phyloP scores from a whole-genome alignment of 352 stramenopile genomes.

The Saprolegnia parasitica region DNA sequence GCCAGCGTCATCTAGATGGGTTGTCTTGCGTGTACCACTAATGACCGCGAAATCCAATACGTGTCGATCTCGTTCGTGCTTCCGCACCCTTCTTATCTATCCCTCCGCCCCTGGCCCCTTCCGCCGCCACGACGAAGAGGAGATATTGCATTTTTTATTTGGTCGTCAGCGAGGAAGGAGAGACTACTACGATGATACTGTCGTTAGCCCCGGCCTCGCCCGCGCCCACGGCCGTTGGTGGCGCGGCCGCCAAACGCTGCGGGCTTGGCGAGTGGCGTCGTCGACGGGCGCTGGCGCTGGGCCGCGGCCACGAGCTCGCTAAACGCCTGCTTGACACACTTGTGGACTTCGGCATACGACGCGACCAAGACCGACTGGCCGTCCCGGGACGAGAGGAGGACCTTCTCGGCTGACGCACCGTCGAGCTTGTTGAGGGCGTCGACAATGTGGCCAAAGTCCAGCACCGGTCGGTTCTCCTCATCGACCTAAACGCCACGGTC shows the following conservation, averaged over 20 bases:
- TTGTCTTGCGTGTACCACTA: no score
- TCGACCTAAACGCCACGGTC: constrained; percentile 35
- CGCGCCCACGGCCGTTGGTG: constrained; percentile 13
- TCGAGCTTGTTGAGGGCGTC: constrained; percentile 86
- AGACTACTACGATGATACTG: background rate
- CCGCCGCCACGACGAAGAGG: background rate
- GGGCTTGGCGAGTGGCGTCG: constrained; percentile 17
- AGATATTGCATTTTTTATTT: constrained; percentile 14
- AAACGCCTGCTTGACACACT: constrained; percentile 23
- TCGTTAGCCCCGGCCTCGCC: background rate
- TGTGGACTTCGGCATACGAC: constrained; percentile 42
- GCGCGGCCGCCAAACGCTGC: background rate
- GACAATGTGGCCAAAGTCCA: constrained; percentile 86
- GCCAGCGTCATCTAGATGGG: constrained; percentile 78
- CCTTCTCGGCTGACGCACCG: constrained; percentile 69
- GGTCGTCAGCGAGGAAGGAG: background rate
- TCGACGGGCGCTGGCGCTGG: constrained; percentile 3
- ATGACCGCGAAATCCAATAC: background rate
- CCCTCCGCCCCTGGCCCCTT: background rate
- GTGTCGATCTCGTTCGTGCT: background rate
- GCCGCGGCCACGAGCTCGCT: constrained; percentile 21
- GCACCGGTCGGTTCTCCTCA: constrained; percentile 61
- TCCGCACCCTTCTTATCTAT: background rate
- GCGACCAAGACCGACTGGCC: constrained; percentile 81
- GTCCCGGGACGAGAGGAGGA: constrained; percentile 76